phyloP scores from a whole-genome alignment of 352 stramenopile genomes.

The Globisporangium emineosum region DNA sequence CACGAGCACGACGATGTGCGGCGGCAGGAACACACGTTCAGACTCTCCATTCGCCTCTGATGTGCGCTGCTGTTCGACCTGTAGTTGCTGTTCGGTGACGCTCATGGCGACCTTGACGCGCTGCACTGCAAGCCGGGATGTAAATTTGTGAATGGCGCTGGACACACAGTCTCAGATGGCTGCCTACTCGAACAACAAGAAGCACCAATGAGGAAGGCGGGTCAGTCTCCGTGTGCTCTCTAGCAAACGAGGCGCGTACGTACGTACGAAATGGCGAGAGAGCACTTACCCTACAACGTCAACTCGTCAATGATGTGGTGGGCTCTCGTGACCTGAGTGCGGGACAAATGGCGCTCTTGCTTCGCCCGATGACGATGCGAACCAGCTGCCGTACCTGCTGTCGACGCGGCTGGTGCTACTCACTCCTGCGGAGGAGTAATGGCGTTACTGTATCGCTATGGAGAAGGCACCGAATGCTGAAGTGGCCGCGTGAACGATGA shows the following conservation, averaged over 20 bases:
- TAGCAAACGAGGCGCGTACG: background rate
- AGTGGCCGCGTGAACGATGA: background rate
- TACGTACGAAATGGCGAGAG: background rate
- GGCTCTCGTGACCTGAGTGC: background rate
- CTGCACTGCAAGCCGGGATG: background rate
- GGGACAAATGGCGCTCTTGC: background rate
- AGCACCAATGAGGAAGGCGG: too few species aligned
- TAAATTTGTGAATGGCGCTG: background rate
- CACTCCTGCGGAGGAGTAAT: background rate
- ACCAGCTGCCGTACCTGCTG: background rate
- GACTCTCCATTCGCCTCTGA: background rate
- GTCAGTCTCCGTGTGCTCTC: background rate
- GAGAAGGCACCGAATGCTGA: background rate
- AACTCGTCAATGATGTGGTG: background rate
- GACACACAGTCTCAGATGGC: background rate
- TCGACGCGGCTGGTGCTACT: background rate
- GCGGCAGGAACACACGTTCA: slow-evolving; percentile 29
- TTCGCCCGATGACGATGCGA: background rate
- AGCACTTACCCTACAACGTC: background rate
- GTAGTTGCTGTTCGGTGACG: background rate
- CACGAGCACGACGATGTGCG: slow-evolving; percentile 77
- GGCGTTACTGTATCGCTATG: too few species aligned
- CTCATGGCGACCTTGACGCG: background rate
- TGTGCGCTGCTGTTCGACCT: background rate
- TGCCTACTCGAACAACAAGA: background rate